A percentile compares a stretch with the other conserved stretches of the same genome.
Evolutionary conservation across 2,329 filamentous ascomycete genomes (phyloP).

Genomic region (Hypoxylon sp.): DNA sequence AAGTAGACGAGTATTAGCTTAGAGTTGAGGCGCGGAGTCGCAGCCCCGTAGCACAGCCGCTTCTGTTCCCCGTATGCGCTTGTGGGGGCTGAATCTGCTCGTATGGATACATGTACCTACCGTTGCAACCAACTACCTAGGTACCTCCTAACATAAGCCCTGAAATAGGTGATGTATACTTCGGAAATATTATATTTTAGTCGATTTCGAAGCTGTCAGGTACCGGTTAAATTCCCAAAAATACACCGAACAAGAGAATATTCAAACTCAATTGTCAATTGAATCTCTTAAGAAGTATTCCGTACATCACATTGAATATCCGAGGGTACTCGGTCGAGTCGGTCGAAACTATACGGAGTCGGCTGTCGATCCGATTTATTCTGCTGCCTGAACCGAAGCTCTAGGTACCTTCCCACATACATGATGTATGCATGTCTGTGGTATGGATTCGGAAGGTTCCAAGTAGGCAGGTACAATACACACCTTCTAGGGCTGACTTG

Average conservation of each 20-base stretch:
- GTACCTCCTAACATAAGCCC: too few species aligned
- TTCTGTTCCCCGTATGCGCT: slow-evolving; percentile 17
- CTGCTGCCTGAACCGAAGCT: slow-evolving; percentile 46
- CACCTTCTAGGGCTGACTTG: slow-evolving; percentile 31
- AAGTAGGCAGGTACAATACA: slow-evolving; percentile 25
- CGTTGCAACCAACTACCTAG: neutral
- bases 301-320: neutral
- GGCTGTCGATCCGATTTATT: slow-evolving; percentile 40
- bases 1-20: slow-evolving; percentile 7
- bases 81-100: slow-evolving; percentile 20
- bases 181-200: too few species aligned
- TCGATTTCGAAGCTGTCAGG: neutral
- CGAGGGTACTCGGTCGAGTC: neutral
- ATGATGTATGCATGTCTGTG: slow-evolving; percentile 9
- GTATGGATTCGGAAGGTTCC: neutral
- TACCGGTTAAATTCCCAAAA: slow-evolving; percentile 1
- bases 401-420: neutral
- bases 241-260: slow-evolving; percentile 5
- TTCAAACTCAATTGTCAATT: neutral
- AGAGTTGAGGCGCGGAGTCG: slow-evolving; percentile 33
- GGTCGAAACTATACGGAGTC: slow-evolving; percentile 6
- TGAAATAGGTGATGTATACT: neutral
- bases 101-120: slow-evolving; percentile 1
- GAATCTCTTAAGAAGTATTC: slow-evolving; percentile 4
- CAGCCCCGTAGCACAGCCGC: slow-evolving; percentile 32